Conservation (phyloP, 306 rosid species). For the Notholithocarpus densiflorus region DNA sequence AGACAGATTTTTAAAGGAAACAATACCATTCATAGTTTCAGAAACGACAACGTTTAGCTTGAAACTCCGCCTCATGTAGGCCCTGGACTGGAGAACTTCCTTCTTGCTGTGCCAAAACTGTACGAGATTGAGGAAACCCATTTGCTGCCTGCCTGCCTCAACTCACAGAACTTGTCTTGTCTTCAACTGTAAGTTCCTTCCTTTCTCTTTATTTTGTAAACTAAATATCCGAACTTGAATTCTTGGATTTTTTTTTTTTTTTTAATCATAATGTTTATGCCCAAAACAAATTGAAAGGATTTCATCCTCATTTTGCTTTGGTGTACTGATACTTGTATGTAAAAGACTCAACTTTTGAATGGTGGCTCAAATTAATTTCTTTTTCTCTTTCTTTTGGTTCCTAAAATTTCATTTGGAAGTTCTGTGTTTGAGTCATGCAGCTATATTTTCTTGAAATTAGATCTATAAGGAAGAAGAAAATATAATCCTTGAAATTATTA, state of each 20-base stretch:
- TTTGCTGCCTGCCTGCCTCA: not conserved
- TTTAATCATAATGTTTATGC: not conserved
- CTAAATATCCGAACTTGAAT: not conserved
- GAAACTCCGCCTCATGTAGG: not conserved
- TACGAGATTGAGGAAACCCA: not conserved
- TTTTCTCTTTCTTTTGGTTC: too few species aligned
- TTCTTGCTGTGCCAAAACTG: not conserved
- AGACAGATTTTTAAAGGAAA: too few species aligned
- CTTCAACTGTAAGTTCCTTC: slow-evolving; percentile 3
- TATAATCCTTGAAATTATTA: not conserved
- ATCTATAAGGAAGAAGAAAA: too few species aligned
- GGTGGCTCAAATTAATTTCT: too few species aligned
- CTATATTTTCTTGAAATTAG: not conserved
- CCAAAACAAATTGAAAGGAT: not conserved
- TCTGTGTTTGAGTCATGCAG: not conserved
- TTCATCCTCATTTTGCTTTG: not conserved
- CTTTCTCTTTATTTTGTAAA: not conserved
- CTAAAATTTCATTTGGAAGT: too few species aligned
- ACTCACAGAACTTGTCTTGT: not conserved
- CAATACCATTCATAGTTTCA: not conserved
- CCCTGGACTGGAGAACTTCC: not conserved
- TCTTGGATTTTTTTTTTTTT: not conserved
- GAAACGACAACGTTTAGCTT: not conserved
- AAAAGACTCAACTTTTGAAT: not conserved
- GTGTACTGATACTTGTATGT: not conserved